Percentiles rank a stretch among this genome's conserved stretches.
These are phyloP conservation scores for Handroanthus guayacan DNA, from an alignment of 257 asterid species.

Conservation along the genomic window DNA sequence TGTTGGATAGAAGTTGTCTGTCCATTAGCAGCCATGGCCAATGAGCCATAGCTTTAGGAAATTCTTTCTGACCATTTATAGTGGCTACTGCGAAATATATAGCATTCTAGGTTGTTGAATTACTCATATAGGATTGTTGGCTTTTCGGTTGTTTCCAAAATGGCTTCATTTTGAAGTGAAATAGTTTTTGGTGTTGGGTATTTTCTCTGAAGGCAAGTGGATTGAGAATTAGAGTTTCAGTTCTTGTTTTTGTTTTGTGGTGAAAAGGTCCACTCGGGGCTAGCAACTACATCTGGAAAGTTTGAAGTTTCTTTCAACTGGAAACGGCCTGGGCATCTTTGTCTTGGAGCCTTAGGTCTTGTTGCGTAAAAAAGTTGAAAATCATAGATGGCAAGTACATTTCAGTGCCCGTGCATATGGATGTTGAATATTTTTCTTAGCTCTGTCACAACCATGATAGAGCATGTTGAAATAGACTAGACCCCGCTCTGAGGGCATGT, in stretches of 20 bases:
- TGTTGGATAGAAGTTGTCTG: constrained; percentile 24
- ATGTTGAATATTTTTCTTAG: constrained; percentile 6
- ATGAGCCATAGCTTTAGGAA: not conserved
- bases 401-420: not conserved
- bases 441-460: not conserved
- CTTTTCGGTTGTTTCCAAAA: not conserved
- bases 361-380: not conserved
- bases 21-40: not conserved
- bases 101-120: not conserved
- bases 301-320: not conserved
- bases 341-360: not conserved
- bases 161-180: not conserved
- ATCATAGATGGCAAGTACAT: not conserved
- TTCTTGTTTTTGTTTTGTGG: not conserved
- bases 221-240: not conserved
- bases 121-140: not conserved
- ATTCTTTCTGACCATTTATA: not conserved
- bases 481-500: too few relatives aligned
- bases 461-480: not conserved
- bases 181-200: not conserved
- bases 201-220: not conserved
- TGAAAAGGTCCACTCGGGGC: not conserved
- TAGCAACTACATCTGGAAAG: too few relatives aligned
- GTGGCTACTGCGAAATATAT: not conserved
- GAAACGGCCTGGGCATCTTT: not conserved